Evolutionary conservation across 225 moss, liverwort and hornwort species (phyloP).

Genomic region (Polytrichum commune): DNA sequence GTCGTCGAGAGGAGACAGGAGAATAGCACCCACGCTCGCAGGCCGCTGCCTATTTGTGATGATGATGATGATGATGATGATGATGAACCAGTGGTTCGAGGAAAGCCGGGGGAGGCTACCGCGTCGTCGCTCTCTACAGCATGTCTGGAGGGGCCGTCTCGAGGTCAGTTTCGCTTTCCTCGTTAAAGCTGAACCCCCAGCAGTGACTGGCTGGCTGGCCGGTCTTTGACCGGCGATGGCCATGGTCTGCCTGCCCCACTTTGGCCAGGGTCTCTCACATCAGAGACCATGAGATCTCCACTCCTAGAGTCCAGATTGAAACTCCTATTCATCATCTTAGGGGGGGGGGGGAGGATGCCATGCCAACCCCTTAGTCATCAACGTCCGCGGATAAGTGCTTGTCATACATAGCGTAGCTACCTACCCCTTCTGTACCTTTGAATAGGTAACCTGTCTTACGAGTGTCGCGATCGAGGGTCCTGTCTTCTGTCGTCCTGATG

Average conservation of each 20-base stretch:
- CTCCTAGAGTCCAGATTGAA: constrained; percentile 9
- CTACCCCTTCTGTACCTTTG: too few relatives aligned
- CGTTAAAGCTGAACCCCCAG: constrained; percentile 30
- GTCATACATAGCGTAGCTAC: too few relatives aligned
- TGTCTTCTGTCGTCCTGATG: too few relatives aligned
- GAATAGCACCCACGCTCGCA: constrained; percentile 20
- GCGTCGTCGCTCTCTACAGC: constrained; percentile 46
- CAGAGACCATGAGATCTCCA: constrained; percentile 16
- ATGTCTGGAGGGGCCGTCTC: constrained; percentile 36
- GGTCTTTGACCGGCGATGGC: constrained; percentile 10
- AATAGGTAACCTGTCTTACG: too few relatives aligned
- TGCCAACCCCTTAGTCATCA: too few relatives aligned
- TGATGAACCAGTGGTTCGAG: constrained; percentile 15
- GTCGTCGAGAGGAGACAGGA: constrained; percentile 36
- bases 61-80: constrained; percentile 1
- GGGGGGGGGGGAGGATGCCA: too few relatives aligned
- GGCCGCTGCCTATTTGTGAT: constrained; percentile 31
- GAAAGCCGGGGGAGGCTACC: constrained; percentile 21
- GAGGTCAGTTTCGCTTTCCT: constrained; percentile 49
- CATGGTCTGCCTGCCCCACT: constrained; percentile 6
- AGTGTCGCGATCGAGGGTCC: too few relatives aligned
- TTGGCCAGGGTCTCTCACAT: constrained; percentile 8
- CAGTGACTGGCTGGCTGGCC: constrained; percentile 5
- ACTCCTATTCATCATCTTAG: neutral
- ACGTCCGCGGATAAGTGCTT: too few relatives aligned